Evolutionary conservation across 2,329 filamentous ascomycete species (phyloP), one percentile per base, ranked within the genome.

Genomic region (Phoma sp.): DNA sequence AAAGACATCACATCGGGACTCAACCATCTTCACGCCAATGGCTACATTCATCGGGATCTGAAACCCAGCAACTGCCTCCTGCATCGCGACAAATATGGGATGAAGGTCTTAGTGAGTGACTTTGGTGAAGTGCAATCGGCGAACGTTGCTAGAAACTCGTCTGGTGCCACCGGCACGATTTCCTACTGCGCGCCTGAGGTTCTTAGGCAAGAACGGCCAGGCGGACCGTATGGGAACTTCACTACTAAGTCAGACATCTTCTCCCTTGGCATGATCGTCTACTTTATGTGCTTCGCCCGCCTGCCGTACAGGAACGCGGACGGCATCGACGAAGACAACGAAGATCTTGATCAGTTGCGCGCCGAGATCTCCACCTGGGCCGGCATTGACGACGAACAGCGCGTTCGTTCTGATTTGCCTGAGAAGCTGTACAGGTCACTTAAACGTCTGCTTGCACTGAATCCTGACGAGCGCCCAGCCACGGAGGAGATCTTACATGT

Each of bases 231-330:
- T 65, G 92, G 90, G 7, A 96, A 98, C 70, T 99, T 99, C 68
- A 96, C 92, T 0, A 93, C 91, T 21, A 99, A 98, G 71, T 97
- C 93, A 0, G 95, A 99, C 69, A 90, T 99, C n/a, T 99, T 99
- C 75, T 97, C 93, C 1, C 80, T 99, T 0, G 95, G 95, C 42
- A 97, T 99, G 93, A 98, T 98, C 50, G 83, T 99, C 3, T 96
- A 98, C 74, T 99, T 99, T 70, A 89, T 99, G 82, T 99, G 95
- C 73, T 99, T 99, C 71, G 91, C 89, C 1, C 84, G 88, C 39
- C 82, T 99, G 10, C 95, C 95, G 0, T 99, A 98, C 70, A 81
- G 78, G 20, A 90, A 89, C 64, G 91, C 93, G 46, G 93, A 98
- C 69, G 83, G 88, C 3, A 82, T 96, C 18, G 86, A 96, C 55